Evolutionary conservation across 768 basidiomycete species (phyloP), one percentile per base, ranked within the genome.

Genomic region (Hortiboletus campestris): DNA sequence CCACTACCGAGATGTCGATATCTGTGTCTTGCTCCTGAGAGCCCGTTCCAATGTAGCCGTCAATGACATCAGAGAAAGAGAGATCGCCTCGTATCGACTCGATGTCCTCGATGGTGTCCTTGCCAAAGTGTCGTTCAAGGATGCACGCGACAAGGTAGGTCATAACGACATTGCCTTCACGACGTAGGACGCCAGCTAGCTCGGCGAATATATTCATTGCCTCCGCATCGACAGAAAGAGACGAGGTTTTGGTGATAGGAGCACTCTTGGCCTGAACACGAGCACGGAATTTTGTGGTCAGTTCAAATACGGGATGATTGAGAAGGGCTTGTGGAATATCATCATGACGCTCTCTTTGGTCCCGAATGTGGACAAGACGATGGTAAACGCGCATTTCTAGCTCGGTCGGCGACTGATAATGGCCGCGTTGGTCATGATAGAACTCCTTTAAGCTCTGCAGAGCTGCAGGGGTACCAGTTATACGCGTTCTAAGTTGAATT

Each of bases 371-470:
- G 29, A 91, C 87, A 31, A 98, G 83, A 45, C 95, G 85, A 67
- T 95, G 91, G 72, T 98, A 99, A 2, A 97, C 86, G 32, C 92
- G 86, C 85, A 99, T 97, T 72, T 99, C 96, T 44, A 98, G 81
- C 66, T 98, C 95, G 38, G 88, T 89, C 0, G 88, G 84, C 11
- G 88, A 89, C 63, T 85, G 74, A 57, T 87, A 86, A 40, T 75
- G 72, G 10, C 77, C 80, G 0, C 84, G 78, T 54, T 90, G 86
- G 64, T 97, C 95, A 59, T 91, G 85, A 66, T 97, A 96, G 63
- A 93, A 94, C 66, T 98, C 91, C 70, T 92, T 94, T 52, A 98
- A 78, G 63, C 89, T 92, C 69, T 92, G 91, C 36, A 98, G 79
- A 16, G 94, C 95, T 98, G 63, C n/a, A 29, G 45, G 13, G 10